Percentiles rank a stretch among this genome's conserved stretches.
These are phyloP conservation scores for Taxawa tesnikishii DNA, from an alignment of 2,329 filamentous ascomycete genomes.

Conservation along the genomic window DNA sequence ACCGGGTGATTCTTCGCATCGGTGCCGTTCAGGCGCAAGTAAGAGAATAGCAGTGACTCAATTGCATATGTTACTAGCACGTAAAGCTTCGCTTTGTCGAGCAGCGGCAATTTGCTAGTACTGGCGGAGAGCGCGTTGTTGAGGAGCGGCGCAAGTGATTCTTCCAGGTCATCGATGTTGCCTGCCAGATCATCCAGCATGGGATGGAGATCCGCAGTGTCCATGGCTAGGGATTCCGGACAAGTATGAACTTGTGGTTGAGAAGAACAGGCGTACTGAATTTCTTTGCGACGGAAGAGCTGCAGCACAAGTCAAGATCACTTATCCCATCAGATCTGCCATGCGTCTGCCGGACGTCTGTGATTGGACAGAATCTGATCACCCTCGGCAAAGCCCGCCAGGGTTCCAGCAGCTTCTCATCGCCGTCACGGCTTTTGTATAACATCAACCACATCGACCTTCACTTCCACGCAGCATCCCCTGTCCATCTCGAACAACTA, in stretches of 20 bases:
- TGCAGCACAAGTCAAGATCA: background rate
- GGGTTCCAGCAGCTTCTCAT: background rate
- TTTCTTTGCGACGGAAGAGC: no score
- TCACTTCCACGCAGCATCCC: background rate
- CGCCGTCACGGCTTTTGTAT: background rate
- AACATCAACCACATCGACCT: background rate
- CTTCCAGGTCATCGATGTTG: constrained; percentile 68
- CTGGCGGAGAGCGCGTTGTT: constrained; percentile 50
- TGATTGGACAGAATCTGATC: background rate
- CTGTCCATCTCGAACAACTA: background rate
- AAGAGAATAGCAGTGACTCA: constrained; percentile 79
- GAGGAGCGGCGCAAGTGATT: constrained; percentile 62
- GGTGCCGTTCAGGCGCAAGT: constrained; percentile 64
- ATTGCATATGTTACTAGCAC: constrained; percentile 80
- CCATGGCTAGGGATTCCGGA: constrained; percentile 38
- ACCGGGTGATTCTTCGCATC: constrained; percentile 78
- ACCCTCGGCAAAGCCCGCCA: background rate
- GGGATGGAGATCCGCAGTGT: constrained; percentile 47
- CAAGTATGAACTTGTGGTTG: constrained; percentile 1
- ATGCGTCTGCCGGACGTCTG: no score
- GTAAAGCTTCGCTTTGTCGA: constrained; percentile 91
- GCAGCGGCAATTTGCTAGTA: constrained; percentile 69
- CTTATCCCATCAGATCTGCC: background rate
- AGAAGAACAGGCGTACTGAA: no score
- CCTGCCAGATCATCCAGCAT: constrained; percentile 56